These are phyloP conservation scores for Amanita jacksonii DNA, from an alignment of 768 basidiomycete species.

Conservation along the genomic window DNA sequence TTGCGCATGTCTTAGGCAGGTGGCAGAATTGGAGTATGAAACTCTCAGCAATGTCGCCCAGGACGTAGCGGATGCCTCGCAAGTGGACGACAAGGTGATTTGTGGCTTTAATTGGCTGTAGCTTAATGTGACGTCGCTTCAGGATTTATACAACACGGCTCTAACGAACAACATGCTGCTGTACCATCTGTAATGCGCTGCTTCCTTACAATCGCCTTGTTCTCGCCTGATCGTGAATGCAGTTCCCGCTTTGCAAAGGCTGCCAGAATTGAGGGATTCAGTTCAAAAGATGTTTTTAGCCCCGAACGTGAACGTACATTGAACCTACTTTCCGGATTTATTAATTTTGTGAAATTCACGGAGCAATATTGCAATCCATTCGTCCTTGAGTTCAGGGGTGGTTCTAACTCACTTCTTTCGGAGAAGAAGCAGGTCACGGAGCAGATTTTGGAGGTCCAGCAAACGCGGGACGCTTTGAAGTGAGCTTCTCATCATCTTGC, in stretches of 20 bases:
- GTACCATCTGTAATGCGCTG: constrained; percentile 50
- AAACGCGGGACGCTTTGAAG: constrained; percentile 48
- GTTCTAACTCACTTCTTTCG: constrained; percentile 43
- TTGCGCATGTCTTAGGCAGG: constrained; percentile 60
- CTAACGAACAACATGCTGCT: constrained; percentile 56
- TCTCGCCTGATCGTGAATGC: constrained; percentile 5
- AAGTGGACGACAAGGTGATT: constrained; percentile 46
- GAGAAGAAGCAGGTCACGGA: constrained; percentile 52
- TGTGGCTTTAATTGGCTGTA: not conserved
- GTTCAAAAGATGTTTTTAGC: constrained; percentile 57
- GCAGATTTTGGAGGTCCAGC: constrained; percentile 38
- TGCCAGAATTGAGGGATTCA: constrained; percentile 71
- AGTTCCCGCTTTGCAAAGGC: constrained; percentile 66
- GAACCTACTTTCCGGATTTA: constrained; percentile 73
- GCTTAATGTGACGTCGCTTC: not conserved
- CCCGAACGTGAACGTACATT: constrained; percentile 73
- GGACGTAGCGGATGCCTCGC: constrained; percentile 39
- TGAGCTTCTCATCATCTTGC: constrained; percentile 20
- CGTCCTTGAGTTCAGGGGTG: constrained; percentile 50
- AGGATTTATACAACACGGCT: constrained; percentile 62
- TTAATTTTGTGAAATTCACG: constrained; percentile 89
- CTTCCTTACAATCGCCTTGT: not conserved
- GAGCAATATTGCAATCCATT: constrained; percentile 59
- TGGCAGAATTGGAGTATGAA: constrained; percentile 53
- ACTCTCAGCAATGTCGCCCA: constrained; percentile 50